Percentiles rank a stretch among this genome's conserved stretches.
Conservation (phyloP, 352 stramenopile genomes). For the Thalassiosira pacifica region DNA sequence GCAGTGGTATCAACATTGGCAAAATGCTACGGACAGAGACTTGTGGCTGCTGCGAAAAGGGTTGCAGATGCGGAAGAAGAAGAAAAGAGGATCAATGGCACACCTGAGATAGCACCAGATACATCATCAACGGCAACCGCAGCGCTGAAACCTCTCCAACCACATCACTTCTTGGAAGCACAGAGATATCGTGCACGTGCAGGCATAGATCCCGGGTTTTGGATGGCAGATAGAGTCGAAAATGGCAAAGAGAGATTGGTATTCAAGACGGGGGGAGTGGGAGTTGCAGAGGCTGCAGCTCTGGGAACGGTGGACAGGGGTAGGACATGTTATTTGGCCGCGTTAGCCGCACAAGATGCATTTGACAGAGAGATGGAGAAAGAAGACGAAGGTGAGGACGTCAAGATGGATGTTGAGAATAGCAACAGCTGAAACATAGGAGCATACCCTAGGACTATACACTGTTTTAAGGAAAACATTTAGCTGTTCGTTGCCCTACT, state of each 20-base stretch:
- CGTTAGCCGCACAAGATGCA: slow-evolving; percentile 66
- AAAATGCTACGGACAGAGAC: slow-evolving; percentile 81
- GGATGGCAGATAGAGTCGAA: slow-evolving; percentile 56
- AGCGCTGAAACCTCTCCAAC: slow-evolving; percentile 45
- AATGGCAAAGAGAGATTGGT: not conserved
- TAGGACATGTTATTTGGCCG: slow-evolving; percentile 51
- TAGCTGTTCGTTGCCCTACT: too few relatives aligned
- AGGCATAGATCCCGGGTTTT: slow-evolving; percentile 84
- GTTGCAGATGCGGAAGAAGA: slow-evolving; percentile 52
- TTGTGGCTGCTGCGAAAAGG: slow-evolving; percentile 70
- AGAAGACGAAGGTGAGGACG: slow-evolving; percentile 15
- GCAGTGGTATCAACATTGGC: slow-evolving; percentile 76
- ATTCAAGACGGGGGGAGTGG: not conserved
- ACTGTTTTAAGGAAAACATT: too few relatives aligned
- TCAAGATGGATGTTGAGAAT: not conserved
- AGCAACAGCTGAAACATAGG: too few relatives aligned
- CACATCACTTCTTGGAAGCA: slow-evolving; percentile 71
- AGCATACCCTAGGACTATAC: too few relatives aligned
- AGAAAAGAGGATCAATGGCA: slow-evolving; percentile 12
- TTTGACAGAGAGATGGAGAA: slow-evolving; percentile 58
- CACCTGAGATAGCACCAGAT: slow-evolving; percentile 16
- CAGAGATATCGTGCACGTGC: slow-evolving; percentile 58
- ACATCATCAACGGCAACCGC: not conserved
- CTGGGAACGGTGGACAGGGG: slow-evolving; percentile 48
- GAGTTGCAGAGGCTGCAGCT: slow-evolving; percentile 41